Percentiles rank a stretch among this genome's conserved stretches.
phyloP scores from a whole-genome alignment of 768 basidiomycete genomes.

The Hygrocybe coccinea region DNA sequence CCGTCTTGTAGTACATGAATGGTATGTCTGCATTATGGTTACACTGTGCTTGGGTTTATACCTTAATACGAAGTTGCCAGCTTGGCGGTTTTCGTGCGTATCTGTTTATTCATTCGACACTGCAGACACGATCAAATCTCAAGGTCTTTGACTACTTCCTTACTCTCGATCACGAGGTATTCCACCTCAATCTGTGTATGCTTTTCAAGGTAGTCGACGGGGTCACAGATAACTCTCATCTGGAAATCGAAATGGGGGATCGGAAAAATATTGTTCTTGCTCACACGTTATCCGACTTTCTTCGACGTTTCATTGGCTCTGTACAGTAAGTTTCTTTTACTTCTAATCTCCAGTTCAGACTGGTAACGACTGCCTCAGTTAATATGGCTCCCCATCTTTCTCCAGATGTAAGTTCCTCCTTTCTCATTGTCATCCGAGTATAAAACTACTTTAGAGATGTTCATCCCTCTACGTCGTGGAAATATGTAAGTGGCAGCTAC shows the following conservation, averaged over 20 bases:
- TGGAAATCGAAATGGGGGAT: slow-evolving; percentile 2
- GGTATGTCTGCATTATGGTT: too few relatives aligned
- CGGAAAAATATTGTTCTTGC: slow-evolving; percentile 4
- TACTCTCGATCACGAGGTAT: neutral
- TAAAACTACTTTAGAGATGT: neutral
- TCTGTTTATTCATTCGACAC: neutral
- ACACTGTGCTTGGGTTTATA: too few relatives aligned
- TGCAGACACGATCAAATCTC: neutral
- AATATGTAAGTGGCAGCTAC: neutral
- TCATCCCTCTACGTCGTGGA: neutral
- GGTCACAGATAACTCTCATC: neutral
- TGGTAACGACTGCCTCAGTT: neutral
- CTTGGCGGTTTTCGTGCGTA: neutral
- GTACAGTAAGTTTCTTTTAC: neutral
- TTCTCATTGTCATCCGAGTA: neutral
- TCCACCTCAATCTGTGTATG: neutral
- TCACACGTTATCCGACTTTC: neutral
- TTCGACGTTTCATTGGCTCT: neutral
- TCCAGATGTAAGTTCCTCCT: neutral
- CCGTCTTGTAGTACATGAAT: too few relatives aligned
- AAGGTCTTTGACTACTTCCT: neutral
- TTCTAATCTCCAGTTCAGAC: neutral
- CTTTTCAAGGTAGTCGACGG: neutral
- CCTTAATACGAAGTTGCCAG: neutral
- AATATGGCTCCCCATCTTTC: neutral